Evolutionary conservation across 2,329 filamentous ascomycete genomes (phyloP), one percentile per base, ranked within the genome.

Genomic region (Fusarium drepaniforme): DNA sequence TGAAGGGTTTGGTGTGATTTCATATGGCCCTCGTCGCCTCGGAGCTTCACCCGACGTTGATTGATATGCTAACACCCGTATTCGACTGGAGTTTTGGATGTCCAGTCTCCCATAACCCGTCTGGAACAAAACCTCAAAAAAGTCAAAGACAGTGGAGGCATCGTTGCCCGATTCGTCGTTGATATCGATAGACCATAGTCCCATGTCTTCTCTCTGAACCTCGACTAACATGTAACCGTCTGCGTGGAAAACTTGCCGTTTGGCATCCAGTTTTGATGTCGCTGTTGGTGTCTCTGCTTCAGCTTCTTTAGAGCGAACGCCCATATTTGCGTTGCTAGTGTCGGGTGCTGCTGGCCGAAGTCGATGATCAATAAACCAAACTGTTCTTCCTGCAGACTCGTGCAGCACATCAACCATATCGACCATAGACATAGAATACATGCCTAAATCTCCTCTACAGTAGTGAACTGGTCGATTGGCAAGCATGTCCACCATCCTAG

Each of bases 281-380:
- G 49, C n/a, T 18, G 9, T 5, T 12, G 49, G 16, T 12, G 12
- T 18, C 16, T 53, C 49, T 30, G n/a, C 3, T 53, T 30, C 49
- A n/a, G 16, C 5, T n/a, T n/a, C 25, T 5, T 13, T 16, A 18
- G 16, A 53, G 11, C 12, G 25, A 18, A 30, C 11, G 16, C 18
- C 46, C 7, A 18, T 6, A 30, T 23, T 25, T 11, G 25, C 13
- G 49, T 30, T 18, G 23, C 8, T 23, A 16, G 8, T 5, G 4
- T 46, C 8, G 5, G 25, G 5, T 30, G 13, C 15, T 13, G 6
- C 2, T 18, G 2, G 44, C 8, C n/a, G 3, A 25, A 66, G 23
- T 8, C 53, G 49, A 18, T 73, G 33, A 18, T 75, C 73, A 5
- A 75, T 64, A 11, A 64, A 64, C 73, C 73, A 75, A 1, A 75